phyloP scores from a whole-genome alignment of 169 alveolate genomes.

The Theileria annulata region DNA sequence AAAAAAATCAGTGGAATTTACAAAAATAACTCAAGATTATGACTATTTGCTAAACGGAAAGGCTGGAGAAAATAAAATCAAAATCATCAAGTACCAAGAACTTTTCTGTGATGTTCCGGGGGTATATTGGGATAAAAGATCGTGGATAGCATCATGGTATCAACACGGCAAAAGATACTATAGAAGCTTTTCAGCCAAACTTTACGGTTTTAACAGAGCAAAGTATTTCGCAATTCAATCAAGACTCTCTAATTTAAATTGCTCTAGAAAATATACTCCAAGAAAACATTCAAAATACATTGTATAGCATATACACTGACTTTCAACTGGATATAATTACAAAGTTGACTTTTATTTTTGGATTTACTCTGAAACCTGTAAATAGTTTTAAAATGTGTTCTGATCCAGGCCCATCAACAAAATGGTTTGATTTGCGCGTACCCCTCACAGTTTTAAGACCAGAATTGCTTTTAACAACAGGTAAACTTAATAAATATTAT shows the following conservation, averaged over 20 bases:
- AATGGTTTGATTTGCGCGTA: slow-evolving; percentile 9
- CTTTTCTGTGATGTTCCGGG: slow-evolving; percentile 75
- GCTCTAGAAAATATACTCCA: slow-evolving; percentile 17
- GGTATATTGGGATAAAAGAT: slow-evolving; percentile 84
- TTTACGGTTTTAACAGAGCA: slow-evolving; percentile 82
- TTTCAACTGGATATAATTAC: neutral
- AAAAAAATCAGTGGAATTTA: neutral
- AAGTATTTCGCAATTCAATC: slow-evolving; percentile 83
- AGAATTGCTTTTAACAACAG: slow-evolving; percentile 17
- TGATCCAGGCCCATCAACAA: neutral
- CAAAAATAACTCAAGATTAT: slow-evolving; percentile 70
- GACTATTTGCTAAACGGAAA: slow-evolving; percentile 73
- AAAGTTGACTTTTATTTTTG: neutral
- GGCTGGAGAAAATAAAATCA: slow-evolving; percentile 26
- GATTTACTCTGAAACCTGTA: neutral
- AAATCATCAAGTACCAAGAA: neutral
- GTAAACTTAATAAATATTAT: neutral
- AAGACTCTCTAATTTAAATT: slow-evolving; percentile 68
- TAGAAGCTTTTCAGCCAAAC: slow-evolving; percentile 79
- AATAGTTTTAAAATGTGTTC: neutral
- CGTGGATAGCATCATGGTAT: slow-evolving; percentile 87
- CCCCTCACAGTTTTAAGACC: slow-evolving; percentile 13
- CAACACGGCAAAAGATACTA: slow-evolving; percentile 76
- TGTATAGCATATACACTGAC: slow-evolving; percentile 15
- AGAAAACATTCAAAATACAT: slow-evolving; percentile 37